Evolutionary conservation across 306 rosid genomes (phyloP).

Genomic region (Castanospermum australe): DNA sequence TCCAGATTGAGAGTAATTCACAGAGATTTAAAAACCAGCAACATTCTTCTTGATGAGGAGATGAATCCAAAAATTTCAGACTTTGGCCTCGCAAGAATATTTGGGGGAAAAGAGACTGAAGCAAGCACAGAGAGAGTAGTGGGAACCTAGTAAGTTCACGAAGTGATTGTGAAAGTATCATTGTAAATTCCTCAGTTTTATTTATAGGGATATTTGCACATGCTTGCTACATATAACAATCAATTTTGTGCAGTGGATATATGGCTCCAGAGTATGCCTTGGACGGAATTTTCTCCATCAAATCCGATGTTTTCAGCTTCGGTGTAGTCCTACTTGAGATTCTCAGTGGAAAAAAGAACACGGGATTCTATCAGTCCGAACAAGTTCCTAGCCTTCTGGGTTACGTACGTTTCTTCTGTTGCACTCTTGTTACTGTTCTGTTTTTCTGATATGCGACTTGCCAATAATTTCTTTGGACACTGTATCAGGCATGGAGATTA

Average conservation of each 20-base stretch:
- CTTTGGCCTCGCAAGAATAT: constrained; percentile 36
- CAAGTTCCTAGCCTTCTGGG: constrained; percentile 46
- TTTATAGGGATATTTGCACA: not conserved
- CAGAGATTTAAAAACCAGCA: constrained; percentile 41
- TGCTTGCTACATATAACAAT: not conserved
- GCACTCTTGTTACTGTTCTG: not conserved
- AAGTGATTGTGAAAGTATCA: not conserved
- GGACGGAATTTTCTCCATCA: constrained; percentile 48
- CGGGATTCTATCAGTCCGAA: constrained; percentile 37
- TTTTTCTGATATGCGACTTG: not conserved
- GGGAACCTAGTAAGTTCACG: constrained; percentile 36
- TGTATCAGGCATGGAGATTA: constrained; percentile 53
- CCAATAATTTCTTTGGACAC: not conserved
- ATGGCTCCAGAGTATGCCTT: constrained; percentile 56
- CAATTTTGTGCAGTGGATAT: constrained; percentile 35
- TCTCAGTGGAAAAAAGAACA: constrained; percentile 51
- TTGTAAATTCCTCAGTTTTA: not conserved
- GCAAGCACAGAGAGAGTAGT: constrained; percentile 29
- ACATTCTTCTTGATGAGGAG: constrained; percentile 36
- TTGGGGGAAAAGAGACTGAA: constrained; percentile 37
- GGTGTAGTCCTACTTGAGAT: constrained; percentile 60
- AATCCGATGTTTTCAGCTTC: constrained; percentile 58
- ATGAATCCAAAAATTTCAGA: constrained; percentile 43
- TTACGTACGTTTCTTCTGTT: constrained; percentile 35
- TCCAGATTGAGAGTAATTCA: constrained; percentile 36